Base-by-base conservation (phyloP, 805 yeast genomes). In the Naumovozyma castellii region DNA sequence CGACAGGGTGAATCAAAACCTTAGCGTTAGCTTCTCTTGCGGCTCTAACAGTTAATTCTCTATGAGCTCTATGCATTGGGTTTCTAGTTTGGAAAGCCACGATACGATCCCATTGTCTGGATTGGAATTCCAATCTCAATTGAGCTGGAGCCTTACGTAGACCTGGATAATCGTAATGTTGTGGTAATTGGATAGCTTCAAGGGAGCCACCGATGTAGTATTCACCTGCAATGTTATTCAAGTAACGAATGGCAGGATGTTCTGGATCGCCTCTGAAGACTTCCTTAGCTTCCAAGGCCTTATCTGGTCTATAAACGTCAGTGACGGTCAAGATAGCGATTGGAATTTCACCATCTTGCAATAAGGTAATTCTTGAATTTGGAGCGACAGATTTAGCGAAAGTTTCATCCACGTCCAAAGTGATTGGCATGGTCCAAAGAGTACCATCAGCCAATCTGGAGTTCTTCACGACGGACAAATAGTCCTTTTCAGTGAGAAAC, bases 21-120 rank as follows among this genome's bases (percentile, higher is more conserved):
- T 84, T 81, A 35, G 90, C 87, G 49, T 86, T 81, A 50, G 86
- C 78, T 50, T 84, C 92, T 56, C 87, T 76, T n/a, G 97, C 97
- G 29, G 97, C 97, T 54, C 97, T 76, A 35, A 88, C 94, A 13
- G 97, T 88, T 56, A 88, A 71, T 65, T 88, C 97, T 62, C 97
- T 76, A 65, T 88, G 97, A 27, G 97, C 97, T 63, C 97, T 79
- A 66, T 88, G 97, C 97, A 88, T 90, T 51, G 97, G 97, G 69
- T 88, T 88, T 70, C 97, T 78, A 33, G 97, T 88, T 69, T 88
- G 97, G 80, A 88, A 88, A 27, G 97, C 97, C 36, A 88, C 97
- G 40, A 88, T 84, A 55, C 78, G 72, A 54, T 76, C 73, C 97
- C 97, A 88, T 49, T 84, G 81, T 60, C 82, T 78, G 54, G 75